These are phyloP conservation scores for Leccinum aurantiacum DNA, from an alignment of 768 basidiomycete genomes.

Conservation along the genomic window DNA sequence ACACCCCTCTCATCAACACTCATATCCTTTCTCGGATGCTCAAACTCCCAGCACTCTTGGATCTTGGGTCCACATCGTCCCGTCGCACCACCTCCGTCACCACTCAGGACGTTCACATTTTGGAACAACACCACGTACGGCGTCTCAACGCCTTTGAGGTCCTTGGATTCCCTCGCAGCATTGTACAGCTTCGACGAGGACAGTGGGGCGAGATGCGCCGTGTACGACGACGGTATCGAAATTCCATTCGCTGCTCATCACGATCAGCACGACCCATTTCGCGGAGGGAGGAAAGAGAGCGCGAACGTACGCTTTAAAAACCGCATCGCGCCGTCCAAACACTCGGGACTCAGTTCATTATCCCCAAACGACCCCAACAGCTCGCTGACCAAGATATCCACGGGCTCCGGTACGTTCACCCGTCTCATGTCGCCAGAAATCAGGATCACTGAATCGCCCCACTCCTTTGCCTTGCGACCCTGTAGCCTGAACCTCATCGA, in stretches of 20 bases:
- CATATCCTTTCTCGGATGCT: slow-evolving; percentile 84
- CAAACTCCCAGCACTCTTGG: slow-evolving; percentile 98
- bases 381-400: slow-evolving; percentile 94
- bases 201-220: slow-evolving; percentile 90
- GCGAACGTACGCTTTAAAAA: slow-evolving; percentile 75
- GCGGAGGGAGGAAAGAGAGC: not conserved
- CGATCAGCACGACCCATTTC: slow-evolving; percentile 14
- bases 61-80: slow-evolving; percentile 78
- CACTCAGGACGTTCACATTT: slow-evolving; percentile 86
- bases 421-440: slow-evolving; percentile 95
- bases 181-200: slow-evolving; percentile 92
- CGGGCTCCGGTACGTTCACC: slow-evolving; percentile 79
- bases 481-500: slow-evolving; percentile 60
- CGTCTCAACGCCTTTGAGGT: slow-evolving; percentile 79
- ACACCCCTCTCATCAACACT: slow-evolving; percentile 72
- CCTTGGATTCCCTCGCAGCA: slow-evolving; percentile 69
- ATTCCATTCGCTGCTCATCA: slow-evolving; percentile 73
- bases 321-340: slow-evolving; percentile 92
- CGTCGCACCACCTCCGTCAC: slow-evolving; percentile 57
- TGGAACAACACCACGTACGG: slow-evolving; percentile 99
- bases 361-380: slow-evolving; percentile 97
- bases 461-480: slow-evolving; percentile 75
- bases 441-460: slow-evolving; percentile 77
- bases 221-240: slow-evolving; percentile 95
- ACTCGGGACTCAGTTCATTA: slow-evolving; percentile 97